Percentiles rank a stretch among this genome's conserved stretches.
Conservation (phyloP, 179 eudicot genomes). For the Silene coronaria region DNA sequence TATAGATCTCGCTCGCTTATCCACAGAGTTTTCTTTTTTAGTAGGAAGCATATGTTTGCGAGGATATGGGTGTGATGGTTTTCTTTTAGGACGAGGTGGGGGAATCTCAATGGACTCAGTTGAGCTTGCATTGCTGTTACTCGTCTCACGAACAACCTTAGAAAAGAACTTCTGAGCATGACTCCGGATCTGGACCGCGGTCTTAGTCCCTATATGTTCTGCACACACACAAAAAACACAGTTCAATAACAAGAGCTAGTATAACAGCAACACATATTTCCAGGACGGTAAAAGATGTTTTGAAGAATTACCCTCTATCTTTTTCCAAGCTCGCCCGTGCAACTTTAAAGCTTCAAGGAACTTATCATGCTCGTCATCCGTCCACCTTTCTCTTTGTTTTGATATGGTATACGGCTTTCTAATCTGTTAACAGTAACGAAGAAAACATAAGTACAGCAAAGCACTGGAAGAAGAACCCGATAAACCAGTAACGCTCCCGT, state of each 20-base stretch:
- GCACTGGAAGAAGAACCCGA: no score
- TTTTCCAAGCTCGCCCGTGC: slow-evolving; percentile 84
- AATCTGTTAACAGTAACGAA: slow-evolving; percentile 37
- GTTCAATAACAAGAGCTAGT: not conserved
- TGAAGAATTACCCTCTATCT: slow-evolving; percentile 61
- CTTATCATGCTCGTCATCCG: slow-evolving; percentile 86
- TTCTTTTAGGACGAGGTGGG: slow-evolving; percentile 50
- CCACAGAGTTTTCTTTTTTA: slow-evolving; percentile 23
- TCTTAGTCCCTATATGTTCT: slow-evolving; percentile 89
- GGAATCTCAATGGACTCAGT: slow-evolving; percentile 37
- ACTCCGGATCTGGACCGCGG: slow-evolving; percentile 94
- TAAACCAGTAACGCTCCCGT: slow-evolving; percentile 4
- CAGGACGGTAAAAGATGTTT: not conserved
- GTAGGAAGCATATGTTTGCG: slow-evolving; percentile 32
- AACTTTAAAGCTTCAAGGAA: slow-evolving; percentile 83
- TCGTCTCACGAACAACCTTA: slow-evolving; percentile 51
- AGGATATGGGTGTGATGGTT: slow-evolving; percentile 48
- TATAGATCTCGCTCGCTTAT: slow-evolving; percentile 23
- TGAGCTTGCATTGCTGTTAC: slow-evolving; percentile 17
- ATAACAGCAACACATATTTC: not conserved
- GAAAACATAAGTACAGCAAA: slow-evolving; percentile 15
- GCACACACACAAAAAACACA: slow-evolving; percentile 22
- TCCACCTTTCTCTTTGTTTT: slow-evolving; percentile 93
- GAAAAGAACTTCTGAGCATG: slow-evolving; percentile 96
- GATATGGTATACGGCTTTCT: slow-evolving; percentile 89